A percentile compares a stretch with the other conserved stretches of the same genome.
phyloP scores from a whole-genome alignment of 2,329 filamentous ascomycete genomes.

The Verticillium klebahnii region DNA sequence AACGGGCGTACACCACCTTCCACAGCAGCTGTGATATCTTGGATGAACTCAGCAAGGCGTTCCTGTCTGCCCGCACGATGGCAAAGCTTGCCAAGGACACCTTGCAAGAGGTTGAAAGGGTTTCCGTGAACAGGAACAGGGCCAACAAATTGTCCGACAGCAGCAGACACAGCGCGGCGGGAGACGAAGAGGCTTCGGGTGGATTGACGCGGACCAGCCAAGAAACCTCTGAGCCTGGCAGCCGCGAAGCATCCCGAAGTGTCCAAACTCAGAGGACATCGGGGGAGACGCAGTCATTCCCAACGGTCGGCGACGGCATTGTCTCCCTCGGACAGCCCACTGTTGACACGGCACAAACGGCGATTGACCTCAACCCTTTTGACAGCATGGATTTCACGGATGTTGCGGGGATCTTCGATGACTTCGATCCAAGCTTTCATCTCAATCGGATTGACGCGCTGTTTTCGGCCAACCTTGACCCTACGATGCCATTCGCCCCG shows the following conservation, averaged over 20 bases:
- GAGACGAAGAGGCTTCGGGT: background rate
- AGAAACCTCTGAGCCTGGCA: background rate
- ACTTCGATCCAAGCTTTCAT: constrained; percentile 15
- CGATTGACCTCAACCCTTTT: background rate
- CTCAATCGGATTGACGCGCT: constrained; percentile 13
- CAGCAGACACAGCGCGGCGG: background rate
- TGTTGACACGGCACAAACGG: background rate
- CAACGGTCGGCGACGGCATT: background rate
- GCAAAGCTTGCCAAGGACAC: constrained; percentile 14
- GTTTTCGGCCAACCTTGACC: constrained; percentile 2
- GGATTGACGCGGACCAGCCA: background rate
- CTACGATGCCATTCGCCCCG: background rate
- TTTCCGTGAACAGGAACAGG: constrained; percentile 1
- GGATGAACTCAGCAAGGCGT: constrained; percentile 13
- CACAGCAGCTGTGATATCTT: constrained; percentile 15
- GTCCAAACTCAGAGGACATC: background rate
- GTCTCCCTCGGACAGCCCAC: background rate
- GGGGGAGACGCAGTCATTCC: background rate
- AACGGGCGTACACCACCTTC: constrained; percentile 12
- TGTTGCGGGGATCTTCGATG: constrained; percentile 11
- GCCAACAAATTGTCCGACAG: background rate
- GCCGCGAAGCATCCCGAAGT: background rate
- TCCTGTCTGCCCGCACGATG: constrained; percentile 13
- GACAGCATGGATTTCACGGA: constrained; percentile 1
- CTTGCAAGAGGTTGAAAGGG: constrained; percentile 12